Conservation (phyloP, 208 protist species). For the Trypanosoma grayi region DNA sequence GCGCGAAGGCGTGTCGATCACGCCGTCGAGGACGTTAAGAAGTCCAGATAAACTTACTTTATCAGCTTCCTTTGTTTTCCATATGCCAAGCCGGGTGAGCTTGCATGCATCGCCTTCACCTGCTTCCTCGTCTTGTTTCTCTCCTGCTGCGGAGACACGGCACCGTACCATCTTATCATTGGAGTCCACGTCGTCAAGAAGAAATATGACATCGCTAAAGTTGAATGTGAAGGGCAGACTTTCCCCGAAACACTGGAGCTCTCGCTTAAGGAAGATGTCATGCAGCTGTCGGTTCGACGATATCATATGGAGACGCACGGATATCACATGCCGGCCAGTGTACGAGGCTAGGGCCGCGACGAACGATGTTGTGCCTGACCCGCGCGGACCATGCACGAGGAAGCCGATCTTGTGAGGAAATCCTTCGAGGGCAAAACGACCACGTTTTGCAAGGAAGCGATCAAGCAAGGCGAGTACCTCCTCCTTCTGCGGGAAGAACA, state of each 20-base stretch:
- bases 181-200: conserved; percentile 81
- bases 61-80: conserved; percentile 1
- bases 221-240: conserved; percentile 39
- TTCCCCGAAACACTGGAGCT: conserved; percentile 42
- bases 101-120: neutral
- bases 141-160: conserved; percentile 14
- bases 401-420: conserved; percentile 95
- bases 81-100: neutral
- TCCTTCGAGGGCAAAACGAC: conserved; percentile 82
- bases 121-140: neutral
- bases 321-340: conserved; percentile 92
- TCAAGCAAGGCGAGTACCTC: conserved; percentile 68
- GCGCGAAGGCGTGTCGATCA: conserved; percentile 77
- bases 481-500: conserved; percentile 83
- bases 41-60: conserved; percentile 66
- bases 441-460: conserved; percentile 64
- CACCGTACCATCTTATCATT: conserved; percentile 45
- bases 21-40: conserved; percentile 89
- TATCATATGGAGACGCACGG: conserved; percentile 60
- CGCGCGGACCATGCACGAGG: conserved; percentile 97
- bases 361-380: conserved; percentile 97
- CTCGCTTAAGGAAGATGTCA: conserved; percentile 75
- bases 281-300: conserved; percentile 88
- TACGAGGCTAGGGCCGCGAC: conserved; percentile 99
- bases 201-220: conserved; percentile 80